phyloP scores from a whole-genome alignment of 1,139 yeast genomes.

The Geotrichum bryndzae region DNA sequence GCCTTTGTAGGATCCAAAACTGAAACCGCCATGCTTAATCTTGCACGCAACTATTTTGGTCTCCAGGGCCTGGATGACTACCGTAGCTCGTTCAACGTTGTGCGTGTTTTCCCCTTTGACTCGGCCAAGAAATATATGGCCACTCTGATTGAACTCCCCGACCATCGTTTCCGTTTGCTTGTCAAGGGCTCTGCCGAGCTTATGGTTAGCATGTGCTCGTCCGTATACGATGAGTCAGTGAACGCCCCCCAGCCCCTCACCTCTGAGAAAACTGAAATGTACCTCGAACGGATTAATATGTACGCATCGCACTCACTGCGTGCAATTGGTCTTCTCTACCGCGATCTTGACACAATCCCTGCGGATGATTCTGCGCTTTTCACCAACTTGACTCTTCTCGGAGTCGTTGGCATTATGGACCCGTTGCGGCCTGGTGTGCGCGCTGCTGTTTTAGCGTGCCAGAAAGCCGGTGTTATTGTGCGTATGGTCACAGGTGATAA shows the following conservation, averaged over 20 bases:
- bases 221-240: constrained; percentile 22
- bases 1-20: constrained; percentile 88
- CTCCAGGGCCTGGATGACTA: constrained; percentile 39
- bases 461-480: constrained; percentile 85
- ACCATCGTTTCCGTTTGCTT: constrained; percentile 51
- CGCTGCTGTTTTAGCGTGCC: constrained; percentile 79
- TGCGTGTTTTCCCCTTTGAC: constrained; percentile 83
- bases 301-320: constrained; percentile 76
- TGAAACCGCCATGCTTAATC: constrained; percentile 75
- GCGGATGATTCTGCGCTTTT: constrained; percentile 60
- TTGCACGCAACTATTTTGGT: constrained; percentile 56
- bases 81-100: constrained; percentile 43
- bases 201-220: constrained; percentile 53
- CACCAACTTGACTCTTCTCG: constrained; percentile 38
- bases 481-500: constrained; percentile 99
- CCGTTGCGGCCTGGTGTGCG: constrained; percentile 90
- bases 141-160: constrained; percentile 47
- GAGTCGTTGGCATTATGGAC: constrained; percentile 87
- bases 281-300: constrained; percentile 47
- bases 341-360: constrained; percentile 48
- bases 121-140: constrained; percentile 93
- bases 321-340: constrained; percentile 79
- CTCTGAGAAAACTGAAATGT: constrained; percentile 31
- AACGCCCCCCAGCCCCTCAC: constrained; percentile 36
- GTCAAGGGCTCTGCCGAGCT: constrained; percentile 95